Percentiles rank a stretch among this genome's conserved stretches.
Conservation (phyloP, 2,329 filamentous ascomycete genomes). For the Ustilaginoidea virens region DNA sequence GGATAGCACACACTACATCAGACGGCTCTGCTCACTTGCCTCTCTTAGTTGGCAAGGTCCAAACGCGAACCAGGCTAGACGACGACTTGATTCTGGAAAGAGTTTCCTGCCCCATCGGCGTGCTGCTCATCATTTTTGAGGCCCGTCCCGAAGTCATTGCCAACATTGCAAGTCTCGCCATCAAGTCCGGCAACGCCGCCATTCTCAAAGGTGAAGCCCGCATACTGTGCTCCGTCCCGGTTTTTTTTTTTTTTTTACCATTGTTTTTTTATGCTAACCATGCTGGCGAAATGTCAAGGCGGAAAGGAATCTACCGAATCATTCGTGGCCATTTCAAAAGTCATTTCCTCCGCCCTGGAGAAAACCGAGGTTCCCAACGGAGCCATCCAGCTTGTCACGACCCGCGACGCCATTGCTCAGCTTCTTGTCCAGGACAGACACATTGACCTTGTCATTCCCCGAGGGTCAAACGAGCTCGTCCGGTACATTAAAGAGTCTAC, state of each 20-base stretch:
- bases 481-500: conserved; percentile 80
- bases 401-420: conserved; percentile 76
- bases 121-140: conserved; percentile 97
- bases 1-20: too few species aligned
- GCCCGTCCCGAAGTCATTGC: conserved; percentile 95
- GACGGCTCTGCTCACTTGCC: background rate
- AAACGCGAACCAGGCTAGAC: conserved; percentile 71
- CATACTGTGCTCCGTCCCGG: too few species aligned
- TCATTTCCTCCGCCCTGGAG: conserved; percentile 65
- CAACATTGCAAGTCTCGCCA: conserved; percentile 87
- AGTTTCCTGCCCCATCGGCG: conserved; percentile 86
- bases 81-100: conserved; percentile 74
- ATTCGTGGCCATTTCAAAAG: conserved; percentile 78
- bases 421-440: conserved; percentile 73
- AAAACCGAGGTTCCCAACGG: conserved; percentile 63
- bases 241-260: too few species aligned
- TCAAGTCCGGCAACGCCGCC: conserved; percentile 94
- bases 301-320: conserved; percentile 92
- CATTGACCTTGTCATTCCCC: conserved; percentile 90
- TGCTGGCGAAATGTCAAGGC: too few species aligned
- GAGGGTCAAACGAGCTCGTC: conserved; percentile 81
- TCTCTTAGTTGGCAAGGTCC: conserved; percentile 60
- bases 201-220: conserved; percentile 63
- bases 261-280: too few species aligned
- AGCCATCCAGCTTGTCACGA: conserved; percentile 87